Evolutionary conservation across 2,329 filamentous ascomycete genomes (phyloP).

Genomic region (Aaosphaeria arxii): DNA sequence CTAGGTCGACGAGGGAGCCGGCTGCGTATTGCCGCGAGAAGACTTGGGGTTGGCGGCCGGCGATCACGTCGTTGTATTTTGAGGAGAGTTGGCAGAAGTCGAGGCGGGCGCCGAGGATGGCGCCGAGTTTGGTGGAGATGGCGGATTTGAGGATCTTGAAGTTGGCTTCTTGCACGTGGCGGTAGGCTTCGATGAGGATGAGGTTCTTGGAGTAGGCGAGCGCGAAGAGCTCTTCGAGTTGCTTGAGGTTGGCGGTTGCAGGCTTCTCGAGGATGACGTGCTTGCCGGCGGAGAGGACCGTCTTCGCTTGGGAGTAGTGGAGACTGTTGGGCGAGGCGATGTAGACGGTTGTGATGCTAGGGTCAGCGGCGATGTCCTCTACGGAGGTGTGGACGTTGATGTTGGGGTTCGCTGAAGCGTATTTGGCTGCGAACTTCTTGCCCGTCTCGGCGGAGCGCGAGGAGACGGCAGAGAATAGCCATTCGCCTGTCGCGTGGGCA

Average conservation of each 20-base stretch:
- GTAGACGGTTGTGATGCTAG: constrained; percentile 44
- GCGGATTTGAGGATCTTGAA: constrained; percentile 42
- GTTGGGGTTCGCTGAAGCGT: constrained; percentile 18
- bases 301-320: constrained; percentile 46
- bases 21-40: constrained; percentile 48
- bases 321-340: constrained; percentile 50
- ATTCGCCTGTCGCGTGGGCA: constrained; percentile 43
- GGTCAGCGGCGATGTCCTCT: constrained; percentile 36
- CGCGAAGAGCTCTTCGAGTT: constrained; percentile 44
- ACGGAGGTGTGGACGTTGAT: constrained; percentile 41
- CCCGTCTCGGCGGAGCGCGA: constrained; percentile 45
- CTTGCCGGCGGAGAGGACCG: constrained; percentile 42
- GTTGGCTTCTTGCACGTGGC: constrained; percentile 50
- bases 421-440: constrained; percentile 42
- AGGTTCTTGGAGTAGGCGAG: constrained; percentile 41
- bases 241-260: constrained; percentile 40
- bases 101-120: constrained; percentile 44
- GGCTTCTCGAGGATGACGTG: constrained; percentile 53
- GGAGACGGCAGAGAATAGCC: constrained; percentile 46
- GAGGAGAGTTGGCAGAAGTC: constrained; percentile 45
- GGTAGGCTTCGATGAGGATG: constrained; percentile 48
- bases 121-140: constrained; percentile 38
- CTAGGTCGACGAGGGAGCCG: constrained; percentile 48
- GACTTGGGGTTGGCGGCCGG: constrained; percentile 47
- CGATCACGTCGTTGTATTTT: constrained; percentile 47